Conservation (phyloP, 163 green algal species). For the Prototheca wickerhamii region DNA sequence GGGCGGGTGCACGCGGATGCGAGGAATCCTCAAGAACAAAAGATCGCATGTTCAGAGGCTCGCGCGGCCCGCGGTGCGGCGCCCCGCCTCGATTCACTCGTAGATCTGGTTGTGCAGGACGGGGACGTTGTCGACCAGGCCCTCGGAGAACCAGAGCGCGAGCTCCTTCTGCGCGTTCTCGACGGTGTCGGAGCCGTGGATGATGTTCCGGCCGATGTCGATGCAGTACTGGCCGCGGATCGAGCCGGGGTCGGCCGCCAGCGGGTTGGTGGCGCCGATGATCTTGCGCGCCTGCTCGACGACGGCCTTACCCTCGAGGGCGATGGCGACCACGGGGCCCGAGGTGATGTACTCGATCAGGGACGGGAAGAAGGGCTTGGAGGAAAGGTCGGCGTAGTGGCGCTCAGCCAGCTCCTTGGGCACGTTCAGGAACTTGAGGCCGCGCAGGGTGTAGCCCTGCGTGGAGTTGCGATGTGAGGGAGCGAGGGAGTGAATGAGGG, state of each 20-base stretch:
- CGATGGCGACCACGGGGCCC: constrained; percentile 63
- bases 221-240: constrained; percentile 53
- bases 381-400: constrained; percentile 83
- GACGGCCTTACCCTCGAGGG: constrained; percentile 56
- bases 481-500: background rate
- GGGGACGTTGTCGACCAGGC: constrained; percentile 15
- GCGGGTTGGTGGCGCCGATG: constrained; percentile 64
- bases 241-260: constrained; percentile 44
- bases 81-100: no score
- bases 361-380: constrained; percentile 79
- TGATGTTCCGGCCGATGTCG: constrained; percentile 63
- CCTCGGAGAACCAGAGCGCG: constrained; percentile 31
- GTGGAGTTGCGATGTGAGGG: background rate
- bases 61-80: no score
- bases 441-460: constrained; percentile 73
- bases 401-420: constrained; percentile 70
- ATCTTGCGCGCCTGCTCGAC: constrained; percentile 44
- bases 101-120: constrained; percentile 21
- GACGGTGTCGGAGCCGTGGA: constrained; percentile 69
- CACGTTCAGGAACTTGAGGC: constrained; percentile 78
- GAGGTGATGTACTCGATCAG: constrained; percentile 75
- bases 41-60: no score
- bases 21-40: no score
- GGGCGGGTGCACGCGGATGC: no score
- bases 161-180: constrained; percentile 94